Base-by-base conservation (phyloP, 2,329 filamentous ascomycete species). In the Diaporthe nobilis region DNA sequence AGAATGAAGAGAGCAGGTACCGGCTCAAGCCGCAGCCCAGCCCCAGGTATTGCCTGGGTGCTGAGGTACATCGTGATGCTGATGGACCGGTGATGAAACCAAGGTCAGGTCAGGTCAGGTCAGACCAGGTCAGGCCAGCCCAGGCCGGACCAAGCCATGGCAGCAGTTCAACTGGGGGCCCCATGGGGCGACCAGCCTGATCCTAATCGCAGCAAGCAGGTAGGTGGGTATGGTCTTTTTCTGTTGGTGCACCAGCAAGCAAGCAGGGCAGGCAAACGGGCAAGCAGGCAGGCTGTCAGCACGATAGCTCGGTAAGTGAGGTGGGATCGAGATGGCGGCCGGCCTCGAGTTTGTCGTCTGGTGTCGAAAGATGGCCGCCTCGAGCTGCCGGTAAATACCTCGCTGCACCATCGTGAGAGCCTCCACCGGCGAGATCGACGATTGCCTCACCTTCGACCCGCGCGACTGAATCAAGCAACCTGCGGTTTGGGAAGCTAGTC, bases 271-370 rank as follows among this genome's bases (percentile, higher is more conserved):
- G 13, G n/a, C 37, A 42, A 61, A 13, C 58, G 13, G 53, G 53
- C 53, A 34, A 22, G n/a, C 13, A 42, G 42, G 37, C 58, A 25
- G 31, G 63, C 20, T 17, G 63, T 68, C 20, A 68, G 63, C 63
- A 68, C 4, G 22, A 39, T 51, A 51, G 12, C 63, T 31, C n/a
- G 28, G 63, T 67, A 44, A 20, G 63, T 68, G 47, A 53, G 63
- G 53, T 34, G 47, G 44, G 63, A 68, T 68, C 63, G 63, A 68
- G 63, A 68, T 68, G 47, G 42, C 60, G 39, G 63, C 47, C 63
- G 22, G 28, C 63, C 44, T 17, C 47, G 31, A 37, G 22, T 39
- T 13, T 34, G 31, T 15, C 25, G 53, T 55, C 53, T 20, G 13
- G 10, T 2, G 20, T n/a, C 28, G 17, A 28, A n/a, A 12, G 44